A percentile compares a stretch with the other conserved stretches of the same genome.
phyloP scores from a whole-genome alignment of 2,329 filamentous ascomycete genomes.

The Purpureocillium lavendulum region DNA sequence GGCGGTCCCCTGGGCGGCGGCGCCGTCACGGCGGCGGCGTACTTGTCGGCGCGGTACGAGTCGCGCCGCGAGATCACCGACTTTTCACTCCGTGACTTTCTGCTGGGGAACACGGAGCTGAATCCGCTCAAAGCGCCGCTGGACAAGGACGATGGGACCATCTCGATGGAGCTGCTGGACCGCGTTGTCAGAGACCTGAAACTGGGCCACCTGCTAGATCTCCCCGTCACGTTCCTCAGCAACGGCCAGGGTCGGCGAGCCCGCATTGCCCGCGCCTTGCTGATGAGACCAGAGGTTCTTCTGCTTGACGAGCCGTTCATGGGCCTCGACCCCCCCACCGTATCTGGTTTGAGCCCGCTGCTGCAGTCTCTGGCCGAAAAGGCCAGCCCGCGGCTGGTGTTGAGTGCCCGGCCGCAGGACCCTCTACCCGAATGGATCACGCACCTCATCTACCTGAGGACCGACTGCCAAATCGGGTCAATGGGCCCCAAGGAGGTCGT shows the following conservation, averaged over 20 bases:
- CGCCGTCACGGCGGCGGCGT: slow-evolving; percentile 60
- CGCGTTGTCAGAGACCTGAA: slow-evolving; percentile 62
- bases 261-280: slow-evolving; percentile 77
- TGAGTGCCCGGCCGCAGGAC: slow-evolving; percentile 79
- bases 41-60: slow-evolving; percentile 86
- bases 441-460: slow-evolving; percentile 65
- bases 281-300: slow-evolving; percentile 71
- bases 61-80: slow-evolving; percentile 79
- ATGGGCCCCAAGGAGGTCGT: slow-evolving; percentile 60
- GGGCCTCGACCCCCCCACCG: slow-evolving; percentile 83
- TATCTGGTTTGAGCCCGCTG: slow-evolving; percentile 61
- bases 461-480: slow-evolving; percentile 54
- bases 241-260: slow-evolving; percentile 88
- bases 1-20: slow-evolving; percentile 38
- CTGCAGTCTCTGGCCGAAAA: slow-evolving; percentile 59
- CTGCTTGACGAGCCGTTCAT: slow-evolving; percentile 93
- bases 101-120: slow-evolving; percentile 73
- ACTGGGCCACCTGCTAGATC: slow-evolving; percentile 59
- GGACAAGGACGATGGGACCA: slow-evolving; percentile 35
- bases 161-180: slow-evolving; percentile 43
- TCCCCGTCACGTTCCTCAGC: slow-evolving; percentile 83
- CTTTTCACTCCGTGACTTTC: slow-evolving; percentile 73
- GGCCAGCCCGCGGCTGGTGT: slow-evolving; percentile 61
- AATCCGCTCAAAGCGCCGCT: slow-evolving; percentile 51
- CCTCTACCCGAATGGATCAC: slow-evolving; percentile 85